Evolutionary conservation across 805 yeast species (phyloP).

Genomic region (Candida nonsorbophila): DNA sequence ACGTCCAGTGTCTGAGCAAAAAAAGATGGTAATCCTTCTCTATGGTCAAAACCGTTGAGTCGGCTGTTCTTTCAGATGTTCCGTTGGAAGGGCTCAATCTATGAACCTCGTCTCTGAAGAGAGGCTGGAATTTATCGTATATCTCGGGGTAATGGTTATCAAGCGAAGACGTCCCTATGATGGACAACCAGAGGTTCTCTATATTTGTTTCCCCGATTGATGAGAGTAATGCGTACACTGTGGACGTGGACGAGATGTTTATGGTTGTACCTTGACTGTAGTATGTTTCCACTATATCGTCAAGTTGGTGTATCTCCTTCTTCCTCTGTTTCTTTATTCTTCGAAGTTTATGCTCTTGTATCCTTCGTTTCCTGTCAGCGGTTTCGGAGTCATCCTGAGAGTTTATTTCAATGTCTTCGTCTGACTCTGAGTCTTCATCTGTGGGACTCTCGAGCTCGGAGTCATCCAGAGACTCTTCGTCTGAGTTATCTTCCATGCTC

Average conservation of each 20-base stretch:
- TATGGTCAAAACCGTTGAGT: slow-evolving; percentile 46
- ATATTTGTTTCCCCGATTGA: slow-evolving; percentile 75
- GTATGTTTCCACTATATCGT: slow-evolving; percentile 62
- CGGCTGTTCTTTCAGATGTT: slow-evolving; percentile 28
- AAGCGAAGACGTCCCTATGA: slow-evolving; percentile 82
- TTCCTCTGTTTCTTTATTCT: slow-evolving; percentile 35
- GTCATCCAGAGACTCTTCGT: slow-evolving; percentile 22
- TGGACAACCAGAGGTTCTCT: slow-evolving; percentile 76
- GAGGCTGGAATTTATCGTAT: slow-evolving; percentile 65
- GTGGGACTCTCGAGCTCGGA: slow-evolving; percentile 28
- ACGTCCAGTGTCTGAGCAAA: slow-evolving; percentile 85
- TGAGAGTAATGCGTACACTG: slow-evolving; percentile 73
- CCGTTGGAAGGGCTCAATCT: slow-evolving; percentile 48
- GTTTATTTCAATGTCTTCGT: slow-evolving; percentile 14
- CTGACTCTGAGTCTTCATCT: slow-evolving; percentile 25
- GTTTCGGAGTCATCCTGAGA: slow-evolving; percentile 23
- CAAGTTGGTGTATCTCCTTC: slow-evolving; percentile 39
- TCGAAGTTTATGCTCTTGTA: slow-evolving; percentile 21
- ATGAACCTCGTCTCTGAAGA: slow-evolving; percentile 75
- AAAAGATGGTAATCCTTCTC: slow-evolving; percentile 86
- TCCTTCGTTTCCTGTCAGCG: slow-evolving; percentile 18
- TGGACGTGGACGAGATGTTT: slow-evolving; percentile 69
- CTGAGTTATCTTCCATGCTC: slow-evolving; percentile 33
- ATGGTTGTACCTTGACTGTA: slow-evolving; percentile 81
- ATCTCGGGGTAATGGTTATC: slow-evolving; percentile 70